Evolutionary conservation across 1,139 yeast genomes (phyloP), one percentile per base, ranked within the genome.

Genomic region (Yamadazyma siamensis): DNA sequence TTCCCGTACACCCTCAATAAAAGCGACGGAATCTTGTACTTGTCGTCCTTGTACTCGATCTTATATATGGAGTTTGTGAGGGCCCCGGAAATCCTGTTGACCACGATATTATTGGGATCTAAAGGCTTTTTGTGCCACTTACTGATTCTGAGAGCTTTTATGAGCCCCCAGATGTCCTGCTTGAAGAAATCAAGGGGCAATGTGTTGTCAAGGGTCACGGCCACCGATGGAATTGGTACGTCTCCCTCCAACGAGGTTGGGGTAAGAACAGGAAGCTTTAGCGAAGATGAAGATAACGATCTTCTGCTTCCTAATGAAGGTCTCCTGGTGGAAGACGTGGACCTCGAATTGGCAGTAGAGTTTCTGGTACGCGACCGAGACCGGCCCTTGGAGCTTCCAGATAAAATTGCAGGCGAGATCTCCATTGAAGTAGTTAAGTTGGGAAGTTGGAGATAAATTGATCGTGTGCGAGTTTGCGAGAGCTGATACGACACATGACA

Each of bases 1-100:
- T 85, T 84, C n/a, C 98, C 98, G 48, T 88, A 91, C 8, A 91
- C 79, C 43, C 98, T 65, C 39, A 91, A 61, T 29, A 91, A 63
- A 25, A 91, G 60, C 36, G 60, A 56, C 31, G 59, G 84, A 22
- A 61, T 54, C 18, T 41, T 46, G 15, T 56, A 29, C 29, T 49
- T 49, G 23, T 49, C 43, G 40, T 64, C 65, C 34, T 43, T 47
- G 39, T 65, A 73, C 33, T 70, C 68, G 5, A 88, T 71, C 45
- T 79, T 77, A 56, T 84, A 88, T 33, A 91, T 85, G 17, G 94
- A 83, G 53, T 91, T 91, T 16, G 98, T 91, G 53, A 91, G 69
- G 0, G 98, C 98, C 9, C 98, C 97, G 17, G 86, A 77, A 31
- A 91, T 85, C 43, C 96, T 71, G 27, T 46, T 50, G 13, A 68